Evolutionary conservation across 2,329 filamentous ascomycete species (phyloP).

Genomic region (Fusarium tupiense): DNA sequence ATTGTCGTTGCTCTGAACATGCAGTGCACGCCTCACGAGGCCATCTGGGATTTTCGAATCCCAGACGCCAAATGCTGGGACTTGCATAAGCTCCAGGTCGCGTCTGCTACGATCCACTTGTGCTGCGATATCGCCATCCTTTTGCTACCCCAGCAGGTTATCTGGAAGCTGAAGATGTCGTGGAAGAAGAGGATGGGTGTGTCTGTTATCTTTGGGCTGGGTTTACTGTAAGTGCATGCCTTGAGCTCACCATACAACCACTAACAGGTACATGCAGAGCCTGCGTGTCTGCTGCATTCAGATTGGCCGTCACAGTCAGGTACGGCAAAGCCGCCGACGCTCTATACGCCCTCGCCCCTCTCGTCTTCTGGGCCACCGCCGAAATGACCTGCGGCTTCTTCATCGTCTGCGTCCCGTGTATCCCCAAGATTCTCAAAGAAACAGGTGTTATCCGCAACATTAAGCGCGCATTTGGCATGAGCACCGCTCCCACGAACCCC

Average conservation of each 20-base stretch:
- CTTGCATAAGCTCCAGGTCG: background rate
- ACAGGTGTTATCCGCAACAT: conserved; percentile 27
- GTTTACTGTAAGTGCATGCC: background rate
- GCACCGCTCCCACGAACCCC: background rate
- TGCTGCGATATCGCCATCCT: conserved; percentile 42
- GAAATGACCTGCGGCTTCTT: conserved; percentile 19
- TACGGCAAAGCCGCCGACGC: background rate
- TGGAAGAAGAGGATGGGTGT: conserved; percentile 46
- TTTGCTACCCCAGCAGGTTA: conserved; percentile 44
- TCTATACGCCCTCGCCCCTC: background rate
- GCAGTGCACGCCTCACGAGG: conserved; percentile 8
- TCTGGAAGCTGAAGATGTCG: conserved; percentile 46
- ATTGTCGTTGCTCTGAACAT: conserved; percentile 3
- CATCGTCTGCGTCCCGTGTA: conserved; percentile 1
- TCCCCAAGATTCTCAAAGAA: conserved; percentile 24
- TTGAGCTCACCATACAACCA: accelerated
- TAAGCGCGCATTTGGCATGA: conserved; percentile 34
- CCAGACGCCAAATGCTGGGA: background rate
- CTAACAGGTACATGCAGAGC: background rate
- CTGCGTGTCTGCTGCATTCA: background rate
- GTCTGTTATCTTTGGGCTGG: conserved; percentile 44
- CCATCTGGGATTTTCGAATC: conserved; percentile 1
- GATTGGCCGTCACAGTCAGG: background rate
- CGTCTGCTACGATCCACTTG: conserved; percentile 2
- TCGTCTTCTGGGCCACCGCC: conserved; percentile 5